These are phyloP conservation scores for Lipomyces yamanashiensis DNA, from an alignment of 805 yeast species.

Conservation along the genomic window DNA sequence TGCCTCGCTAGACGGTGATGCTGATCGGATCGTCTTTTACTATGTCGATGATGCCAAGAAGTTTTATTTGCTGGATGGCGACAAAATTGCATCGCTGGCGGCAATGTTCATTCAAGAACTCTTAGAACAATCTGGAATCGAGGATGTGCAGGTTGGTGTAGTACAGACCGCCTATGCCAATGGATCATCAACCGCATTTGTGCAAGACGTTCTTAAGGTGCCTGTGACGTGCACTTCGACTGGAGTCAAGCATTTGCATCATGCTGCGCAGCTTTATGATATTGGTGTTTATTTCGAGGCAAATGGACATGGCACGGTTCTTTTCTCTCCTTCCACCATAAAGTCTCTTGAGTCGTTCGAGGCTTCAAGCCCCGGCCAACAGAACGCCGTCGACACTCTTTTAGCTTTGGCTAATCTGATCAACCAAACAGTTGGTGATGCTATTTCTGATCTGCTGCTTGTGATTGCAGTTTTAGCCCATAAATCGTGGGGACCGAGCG, in stretches of 20 bases:
- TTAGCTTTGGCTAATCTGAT: slow-evolving; percentile 69
- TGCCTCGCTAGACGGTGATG: slow-evolving; percentile 96
- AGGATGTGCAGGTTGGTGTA: slow-evolving; percentile 64
- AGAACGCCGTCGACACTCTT: slow-evolving; percentile 58
- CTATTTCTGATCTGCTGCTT: slow-evolving; percentile 86
- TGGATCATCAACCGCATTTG: slow-evolving; percentile 81
- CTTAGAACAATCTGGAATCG: slow-evolving; percentile 51
- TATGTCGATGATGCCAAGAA: slow-evolving; percentile 45
- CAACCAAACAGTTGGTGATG: slow-evolving; percentile 98
- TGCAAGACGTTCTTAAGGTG: slow-evolving; percentile 61
- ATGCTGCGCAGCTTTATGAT: slow-evolving; percentile 79
- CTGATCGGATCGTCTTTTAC: slow-evolving; percentile 88
- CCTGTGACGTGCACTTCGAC: slow-evolving; percentile 92
- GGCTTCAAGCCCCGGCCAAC: slow-evolving; percentile 52
- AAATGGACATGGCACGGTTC: slow-evolving; percentile 97
- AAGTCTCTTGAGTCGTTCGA: slow-evolving; percentile 46
- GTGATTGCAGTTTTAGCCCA: slow-evolving; percentile 68
- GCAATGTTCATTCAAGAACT: slow-evolving; percentile 67
- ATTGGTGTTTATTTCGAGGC: slow-evolving; percentile 97
- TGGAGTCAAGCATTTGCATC: slow-evolving; percentile 96
- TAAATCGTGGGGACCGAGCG: slow-evolving; percentile 61
- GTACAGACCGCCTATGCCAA: slow-evolving; percentile 98
- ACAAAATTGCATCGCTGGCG: slow-evolving; percentile 83
- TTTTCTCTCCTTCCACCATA: slow-evolving; percentile 65
- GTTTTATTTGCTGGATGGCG: slow-evolving; percentile 75